Base-by-base conservation (phyloP, 305 asterid genomes). In the Plantago rigida region DNA sequence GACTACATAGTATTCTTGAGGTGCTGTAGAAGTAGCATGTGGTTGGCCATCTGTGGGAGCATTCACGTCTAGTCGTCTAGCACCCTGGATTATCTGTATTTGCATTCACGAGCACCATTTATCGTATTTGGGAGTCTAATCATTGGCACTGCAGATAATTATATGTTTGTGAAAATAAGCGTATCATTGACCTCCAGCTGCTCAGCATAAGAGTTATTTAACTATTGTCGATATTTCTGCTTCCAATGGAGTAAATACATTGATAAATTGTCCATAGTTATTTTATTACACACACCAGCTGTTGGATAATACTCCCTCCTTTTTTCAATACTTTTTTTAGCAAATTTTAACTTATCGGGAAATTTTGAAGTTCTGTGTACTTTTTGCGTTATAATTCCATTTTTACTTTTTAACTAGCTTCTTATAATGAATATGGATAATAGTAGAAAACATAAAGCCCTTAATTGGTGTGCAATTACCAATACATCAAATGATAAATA, bases 81-180 rank as follows among this genome's bases (percentile, higher is more conserved):
- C 12, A n/a, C 57, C 53, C 45, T 60, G 59, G 69, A 28, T 34
- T 49, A 13, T 53, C 56, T n/a, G 51, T 7, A 13, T 31, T 6
- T 44, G 45, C 26, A 19, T 17, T 36, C 36, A 31, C n/a, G 42
- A 31, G 51, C 47, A 49, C 47, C 3, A 46, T 11, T 60, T 29
- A 46, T 53, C 9, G 13, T 9, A 49, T 68, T 39, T 28, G 51
- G 47, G 63, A 59, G 60, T 51, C 51, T 4, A 28, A 60, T 39
- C 19, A 50, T 24, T 67, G 42, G 47, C 46, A 22, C 28, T 36
- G 41, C 56, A 52, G 54, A 8, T 17, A 28, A n/a, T 36, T 2
- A 22, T 22, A 1, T 22, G 26, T 29, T 42, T 62, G 24, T 15
- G 12, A 7, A 8, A n/a, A 34, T 44, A 6, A 15, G 45, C 2